Evolutionary conservation across 352 stramenopile species (phyloP).

Genomic region (Halophytophthora batemanensis): DNA sequence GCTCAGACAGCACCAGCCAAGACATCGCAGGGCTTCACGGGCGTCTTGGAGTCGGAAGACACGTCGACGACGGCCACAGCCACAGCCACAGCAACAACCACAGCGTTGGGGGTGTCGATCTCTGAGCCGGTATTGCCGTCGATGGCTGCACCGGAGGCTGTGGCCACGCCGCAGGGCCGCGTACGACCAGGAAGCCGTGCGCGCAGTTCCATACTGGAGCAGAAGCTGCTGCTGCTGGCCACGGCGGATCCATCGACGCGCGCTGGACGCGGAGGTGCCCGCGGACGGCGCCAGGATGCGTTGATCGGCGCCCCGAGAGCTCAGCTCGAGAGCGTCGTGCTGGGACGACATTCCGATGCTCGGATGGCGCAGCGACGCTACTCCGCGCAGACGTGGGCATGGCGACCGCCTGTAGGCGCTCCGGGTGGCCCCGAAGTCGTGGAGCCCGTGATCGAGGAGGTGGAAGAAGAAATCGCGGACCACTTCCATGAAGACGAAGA

Average conservation of each 20-base stretch:
- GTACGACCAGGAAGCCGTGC: slow-evolving; percentile 12
- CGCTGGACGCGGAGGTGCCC: no score
- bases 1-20: slow-evolving; percentile 15
- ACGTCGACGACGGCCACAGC: slow-evolving; percentile 3
- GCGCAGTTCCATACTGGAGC: slow-evolving; percentile 18
- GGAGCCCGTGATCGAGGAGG: slow-evolving; percentile 13
- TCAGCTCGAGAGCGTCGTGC: slow-evolving; percentile 20
- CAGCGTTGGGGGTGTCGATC: slow-evolving; percentile 2
- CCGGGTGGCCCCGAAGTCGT: slow-evolving; percentile 4
- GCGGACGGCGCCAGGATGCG: slow-evolving; percentile 23
- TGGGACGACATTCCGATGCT: slow-evolving; percentile 50
- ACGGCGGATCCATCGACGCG: slow-evolving; percentile 6
- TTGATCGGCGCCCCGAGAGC: slow-evolving; percentile 34
- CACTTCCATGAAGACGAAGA: slow-evolving; percentile 23
- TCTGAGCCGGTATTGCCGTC: slow-evolving; percentile 10
- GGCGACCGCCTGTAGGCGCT: slow-evolving; percentile 19
- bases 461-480: slow-evolving; percentile 13
- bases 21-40: slow-evolving; percentile 5
- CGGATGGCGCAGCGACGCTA: slow-evolving; percentile 44
- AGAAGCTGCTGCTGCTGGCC: slow-evolving; percentile 3
- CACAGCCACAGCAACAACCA: neutral
- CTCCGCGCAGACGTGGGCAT: slow-evolving; percentile 58
- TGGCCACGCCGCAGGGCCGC: slow-evolving; percentile 4
- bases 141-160: neutral
- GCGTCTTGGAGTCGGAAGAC: no score